Conservation (phyloP, 371 early-diverging fungal genomes). For the Mucor plumbeus region DNA sequence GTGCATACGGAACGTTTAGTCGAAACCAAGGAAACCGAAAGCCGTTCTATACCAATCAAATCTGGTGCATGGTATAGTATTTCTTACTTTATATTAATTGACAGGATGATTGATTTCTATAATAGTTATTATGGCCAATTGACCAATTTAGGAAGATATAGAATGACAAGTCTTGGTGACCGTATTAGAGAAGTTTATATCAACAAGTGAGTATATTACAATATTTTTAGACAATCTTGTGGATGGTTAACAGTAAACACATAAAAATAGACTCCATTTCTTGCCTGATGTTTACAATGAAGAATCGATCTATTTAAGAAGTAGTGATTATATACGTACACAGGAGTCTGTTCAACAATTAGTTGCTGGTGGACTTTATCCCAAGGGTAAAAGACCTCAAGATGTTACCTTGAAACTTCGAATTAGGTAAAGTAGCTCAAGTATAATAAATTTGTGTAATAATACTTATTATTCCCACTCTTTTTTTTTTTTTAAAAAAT, state of each 20-base stretch:
- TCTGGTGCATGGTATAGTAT: conserved; percentile 46
- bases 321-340: conserved; percentile 73
- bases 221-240: too few relatives aligned
- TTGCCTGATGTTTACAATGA: conserved; percentile 48
- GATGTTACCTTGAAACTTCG: conserved; percentile 40
- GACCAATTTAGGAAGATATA: conserved; percentile 73
- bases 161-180: conserved; percentile 62
- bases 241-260: too few relatives aligned
- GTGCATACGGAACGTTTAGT: conserved; percentile 43
- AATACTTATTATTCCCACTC: background rate
- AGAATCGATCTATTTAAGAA: conserved; percentile 63
- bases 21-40: conserved; percentile 28
- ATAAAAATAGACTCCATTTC: conserved; percentile 37
- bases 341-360: conserved; percentile 78
- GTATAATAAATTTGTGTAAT: background rate
- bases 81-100: background rate
- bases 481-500: background rate
- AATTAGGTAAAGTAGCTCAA: conserved; percentile 39
- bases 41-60: conserved; percentile 22
- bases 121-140: conserved; percentile 75
- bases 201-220: conserved; percentile 44
- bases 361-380: conserved; percentile 70
- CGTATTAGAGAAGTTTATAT: conserved; percentile 70
- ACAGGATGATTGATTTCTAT: conserved; percentile 4
- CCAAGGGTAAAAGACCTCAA: conserved; percentile 38